These are phyloP conservation scores for Trichophyton benhamiae DNA, from an alignment of 2,329 filamentous ascomycete species.

Conservation along the genomic window DNA sequence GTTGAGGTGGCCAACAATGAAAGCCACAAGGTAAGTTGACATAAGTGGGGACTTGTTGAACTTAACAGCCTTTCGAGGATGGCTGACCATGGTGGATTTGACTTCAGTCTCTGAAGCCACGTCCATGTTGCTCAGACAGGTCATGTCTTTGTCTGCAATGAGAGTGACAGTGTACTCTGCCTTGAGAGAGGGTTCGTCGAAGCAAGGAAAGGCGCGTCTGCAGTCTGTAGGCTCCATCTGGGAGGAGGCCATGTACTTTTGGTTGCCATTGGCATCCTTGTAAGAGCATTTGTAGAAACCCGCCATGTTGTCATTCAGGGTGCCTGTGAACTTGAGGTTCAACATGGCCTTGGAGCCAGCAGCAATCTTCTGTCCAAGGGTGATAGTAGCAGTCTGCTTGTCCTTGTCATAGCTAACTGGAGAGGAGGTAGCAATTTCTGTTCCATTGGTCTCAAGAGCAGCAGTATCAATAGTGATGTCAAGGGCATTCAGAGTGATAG, in stretches of 20 bases:
- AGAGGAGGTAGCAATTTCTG: constrained; percentile 48
- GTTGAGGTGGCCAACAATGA: constrained; percentile 87
- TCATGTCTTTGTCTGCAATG: constrained; percentile 78
- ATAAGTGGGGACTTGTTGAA: constrained; percentile 89
- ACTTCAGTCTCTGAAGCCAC: constrained; percentile 67
- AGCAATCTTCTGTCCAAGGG: constrained; percentile 59
- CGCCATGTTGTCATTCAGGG: constrained; percentile 87
- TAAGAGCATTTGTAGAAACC: constrained; percentile 95
- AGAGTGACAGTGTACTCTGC: constrained; percentile 84
- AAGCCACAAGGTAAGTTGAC: constrained; percentile 92
- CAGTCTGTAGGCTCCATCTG: constrained; percentile 97
- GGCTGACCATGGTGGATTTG: constrained; percentile 48
- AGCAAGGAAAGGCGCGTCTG: constrained; percentile 84
- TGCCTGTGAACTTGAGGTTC: constrained; percentile 64
- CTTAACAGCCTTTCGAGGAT: constrained; percentile 69
- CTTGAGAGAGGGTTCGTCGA: constrained; percentile 90
- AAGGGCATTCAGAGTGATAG: constrained; percentile 75
- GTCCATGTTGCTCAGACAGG: constrained; percentile 95
- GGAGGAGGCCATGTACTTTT: constrained; percentile 73
- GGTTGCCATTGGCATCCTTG: constrained; percentile 66
- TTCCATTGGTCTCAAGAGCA: constrained; percentile 52
- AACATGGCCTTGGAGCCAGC: constrained; percentile 68
- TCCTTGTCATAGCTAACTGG: constrained; percentile 62
- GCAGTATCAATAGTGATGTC: constrained; percentile 72
- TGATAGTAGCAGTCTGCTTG: constrained; percentile 68